phyloP scores from a whole-genome alignment of 2,329 filamentous ascomycete genomes.

The Nothophoma quercina region DNA sequence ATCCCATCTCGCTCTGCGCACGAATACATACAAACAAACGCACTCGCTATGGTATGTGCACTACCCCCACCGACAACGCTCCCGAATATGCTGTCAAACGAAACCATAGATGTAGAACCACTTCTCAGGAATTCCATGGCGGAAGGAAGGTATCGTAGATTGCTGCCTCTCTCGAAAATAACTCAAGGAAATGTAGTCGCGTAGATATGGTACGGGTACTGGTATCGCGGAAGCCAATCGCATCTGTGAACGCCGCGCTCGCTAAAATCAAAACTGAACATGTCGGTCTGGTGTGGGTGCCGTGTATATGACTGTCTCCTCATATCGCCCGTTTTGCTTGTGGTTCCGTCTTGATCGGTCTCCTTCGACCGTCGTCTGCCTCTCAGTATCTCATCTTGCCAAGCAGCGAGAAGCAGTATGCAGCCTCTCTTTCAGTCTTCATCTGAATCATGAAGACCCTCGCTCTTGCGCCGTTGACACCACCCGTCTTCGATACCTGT shows the following conservation, averaged over 20 bases:
- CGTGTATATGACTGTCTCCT: neutral
- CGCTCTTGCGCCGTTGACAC: conserved; percentile 62
- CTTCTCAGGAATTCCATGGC: neutral
- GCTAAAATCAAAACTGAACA: conserved; percentile 3
- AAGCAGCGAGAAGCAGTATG: conserved; percentile 58
- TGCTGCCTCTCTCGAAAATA: neutral
- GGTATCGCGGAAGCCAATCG: conserved; percentile 9
- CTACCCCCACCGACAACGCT: neutral
- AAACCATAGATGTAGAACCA: neutral
- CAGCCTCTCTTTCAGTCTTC: conserved; percentile 57
- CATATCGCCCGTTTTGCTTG: no score
- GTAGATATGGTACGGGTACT: conserved; percentile 3
- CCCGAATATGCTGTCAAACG: neutral
- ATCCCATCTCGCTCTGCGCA: neutral
- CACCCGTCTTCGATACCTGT: conserved; percentile 65
- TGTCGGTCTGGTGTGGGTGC: neutral
- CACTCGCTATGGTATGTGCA: neutral
- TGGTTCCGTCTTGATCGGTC: no score
- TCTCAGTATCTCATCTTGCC: conserved; percentile 58
- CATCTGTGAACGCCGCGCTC: conserved; percentile 8
- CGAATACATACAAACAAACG: neutral
- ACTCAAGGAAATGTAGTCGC: neutral
- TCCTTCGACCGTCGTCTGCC: neutral
- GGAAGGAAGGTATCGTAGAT: neutral
- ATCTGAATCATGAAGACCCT: conserved; percentile 71